phyloP scores from a whole-genome alignment of 768 basidiomycete species.

The Leccinum broughii region DNA sequence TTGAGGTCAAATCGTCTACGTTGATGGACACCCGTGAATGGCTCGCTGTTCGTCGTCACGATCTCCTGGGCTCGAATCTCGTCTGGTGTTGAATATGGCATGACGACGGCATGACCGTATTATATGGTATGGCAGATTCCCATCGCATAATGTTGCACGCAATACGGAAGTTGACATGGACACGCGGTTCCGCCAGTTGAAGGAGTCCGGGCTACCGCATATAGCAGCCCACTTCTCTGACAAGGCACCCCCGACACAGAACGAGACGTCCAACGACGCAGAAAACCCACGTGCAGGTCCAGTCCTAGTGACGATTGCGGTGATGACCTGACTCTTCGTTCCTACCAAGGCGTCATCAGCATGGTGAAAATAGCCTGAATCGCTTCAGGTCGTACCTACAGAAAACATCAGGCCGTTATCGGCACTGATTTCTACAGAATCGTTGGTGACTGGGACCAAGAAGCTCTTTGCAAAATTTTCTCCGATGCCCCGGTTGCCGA shows the following conservation, averaged over 20 bases:
- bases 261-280: neutral
- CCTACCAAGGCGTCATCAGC: neutral
- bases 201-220: neutral
- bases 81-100: slow-evolving; percentile 8
- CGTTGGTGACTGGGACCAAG: neutral
- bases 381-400: neutral
- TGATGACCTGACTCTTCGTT: neutral
- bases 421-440: slow-evolving; percentile 5
- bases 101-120: neutral
- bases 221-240: slow-evolving; percentile 12
- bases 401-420: neutral
- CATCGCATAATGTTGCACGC: neutral
- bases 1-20: slow-evolving; percentile 12
- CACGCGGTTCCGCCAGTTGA: neutral
- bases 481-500: neutral
- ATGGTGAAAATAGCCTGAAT: neutral
- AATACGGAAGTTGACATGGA: neutral
- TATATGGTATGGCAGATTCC: neutral
- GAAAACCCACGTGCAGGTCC: slow-evolving; percentile 12
- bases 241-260: neutral
- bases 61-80: slow-evolving; percentile 4
- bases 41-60: slow-evolving; percentile 10
- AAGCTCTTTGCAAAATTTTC: neutral
- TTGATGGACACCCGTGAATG: slow-evolving; percentile 6
- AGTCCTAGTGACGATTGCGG: slow-evolving; percentile 13